A percentile compares a stretch with the other conserved stretches of the same genome.
These are phyloP conservation scores for Solanum sitiens DNA, from an alignment of 257 asterid genomes.

Conservation along the genomic window DNA sequence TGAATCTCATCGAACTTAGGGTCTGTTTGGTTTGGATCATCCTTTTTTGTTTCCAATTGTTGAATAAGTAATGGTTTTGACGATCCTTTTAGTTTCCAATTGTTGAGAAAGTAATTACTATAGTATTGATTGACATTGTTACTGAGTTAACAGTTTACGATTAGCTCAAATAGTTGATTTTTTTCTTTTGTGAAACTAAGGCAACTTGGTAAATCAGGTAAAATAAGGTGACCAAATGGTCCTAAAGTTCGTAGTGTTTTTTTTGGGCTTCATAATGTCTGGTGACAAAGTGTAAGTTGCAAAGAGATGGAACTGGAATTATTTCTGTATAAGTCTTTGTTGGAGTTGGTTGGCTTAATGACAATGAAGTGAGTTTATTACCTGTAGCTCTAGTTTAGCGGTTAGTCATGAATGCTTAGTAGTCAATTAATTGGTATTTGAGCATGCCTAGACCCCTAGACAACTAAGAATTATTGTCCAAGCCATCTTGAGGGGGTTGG, in stretches of 20 bases:
- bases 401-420: background rate
- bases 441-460: background rate
- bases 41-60: background rate
- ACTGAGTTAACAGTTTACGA: background rate
- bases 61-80: no score
- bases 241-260: background rate
- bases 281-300: background rate
- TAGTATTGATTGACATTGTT: background rate
- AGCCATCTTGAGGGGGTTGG: background rate
- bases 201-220: background rate
- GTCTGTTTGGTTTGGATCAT: background rate
- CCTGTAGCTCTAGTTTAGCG: background rate
- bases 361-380: background rate
- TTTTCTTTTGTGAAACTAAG: background rate
- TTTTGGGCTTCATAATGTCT: background rate
- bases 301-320: background rate
- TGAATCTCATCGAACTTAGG: background rate
- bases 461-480: background rate
- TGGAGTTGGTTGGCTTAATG: background rate
- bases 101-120: background rate
- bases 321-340: background rate
- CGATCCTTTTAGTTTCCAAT: background rate
- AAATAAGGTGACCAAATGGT: background rate
- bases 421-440: background rate
- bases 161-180: background rate